These are phyloP conservation scores for Lecanicillium sp. DNA, from an alignment of 2,329 filamentous ascomycete genomes.

Conservation along the genomic window DNA sequence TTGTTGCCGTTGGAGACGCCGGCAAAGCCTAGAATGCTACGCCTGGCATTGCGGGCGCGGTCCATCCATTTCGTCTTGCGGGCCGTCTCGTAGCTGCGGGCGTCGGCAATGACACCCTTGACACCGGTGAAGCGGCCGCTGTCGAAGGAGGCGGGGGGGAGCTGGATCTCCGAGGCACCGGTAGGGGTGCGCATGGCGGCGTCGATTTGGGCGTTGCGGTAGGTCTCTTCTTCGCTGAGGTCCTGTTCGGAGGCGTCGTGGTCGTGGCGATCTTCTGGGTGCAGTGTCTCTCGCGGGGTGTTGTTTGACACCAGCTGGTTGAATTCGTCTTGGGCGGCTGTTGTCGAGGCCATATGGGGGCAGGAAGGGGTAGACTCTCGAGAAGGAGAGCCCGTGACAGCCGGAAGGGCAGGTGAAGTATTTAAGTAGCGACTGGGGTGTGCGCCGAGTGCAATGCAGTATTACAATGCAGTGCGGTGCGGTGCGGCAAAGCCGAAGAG, in stretches of 20 bases:
- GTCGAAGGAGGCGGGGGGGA: conserved; percentile 58
- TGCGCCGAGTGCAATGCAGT: too few relatives aligned
- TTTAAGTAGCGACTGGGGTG: background rate
- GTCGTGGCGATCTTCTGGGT: conserved; percentile 54
- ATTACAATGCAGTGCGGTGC: conserved; percentile 1
- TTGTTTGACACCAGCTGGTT: conserved; percentile 56
- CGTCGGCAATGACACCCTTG: conserved; percentile 83
- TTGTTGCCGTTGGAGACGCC: conserved; percentile 26
- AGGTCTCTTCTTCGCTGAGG: conserved; percentile 50
- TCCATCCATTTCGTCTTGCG: conserved; percentile 49
- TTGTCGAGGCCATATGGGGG: conserved; percentile 41
- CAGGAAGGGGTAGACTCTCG: background rate
- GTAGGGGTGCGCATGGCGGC: conserved; percentile 60
- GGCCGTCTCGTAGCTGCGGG: conserved; percentile 67
- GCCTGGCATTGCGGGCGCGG: conserved; percentile 46
- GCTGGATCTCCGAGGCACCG: conserved; percentile 45
- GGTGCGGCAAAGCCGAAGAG: background rate
- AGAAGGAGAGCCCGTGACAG: conserved; percentile 7
- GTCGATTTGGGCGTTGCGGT: conserved; percentile 51
- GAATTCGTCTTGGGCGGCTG: conserved; percentile 62
- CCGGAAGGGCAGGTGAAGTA: conserved; percentile 11
- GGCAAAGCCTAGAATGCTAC: conserved; percentile 48
- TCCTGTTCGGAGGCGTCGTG: conserved; percentile 45
- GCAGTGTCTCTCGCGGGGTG: conserved; percentile 37
- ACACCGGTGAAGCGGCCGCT: conserved; percentile 70